Base-by-base conservation (phyloP, 164 flowering plant species). In the Tinospora cordifolia region DNA sequence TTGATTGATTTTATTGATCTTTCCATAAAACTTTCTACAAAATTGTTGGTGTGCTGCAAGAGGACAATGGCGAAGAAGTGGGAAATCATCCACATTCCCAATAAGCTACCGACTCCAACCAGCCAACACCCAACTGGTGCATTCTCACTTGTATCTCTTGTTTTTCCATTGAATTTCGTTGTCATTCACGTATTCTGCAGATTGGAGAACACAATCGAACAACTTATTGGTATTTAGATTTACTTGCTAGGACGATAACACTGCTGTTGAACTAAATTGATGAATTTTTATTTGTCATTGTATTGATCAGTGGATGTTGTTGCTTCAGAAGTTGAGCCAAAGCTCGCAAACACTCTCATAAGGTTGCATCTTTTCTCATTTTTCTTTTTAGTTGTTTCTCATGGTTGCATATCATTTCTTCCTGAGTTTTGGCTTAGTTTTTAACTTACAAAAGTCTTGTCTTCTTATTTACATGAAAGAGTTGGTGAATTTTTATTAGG, bases 301-400 rank as follows among this genome's bases (percentile, higher is more conserved):
- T 41, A 40, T 14, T 57, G 2, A 71, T 1, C 83, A 90, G 93
- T 88, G 62, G 72, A 84, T 72, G 96, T 88, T 0, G 63, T 81
- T 76, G 90, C 91, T 76, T 72, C 92, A 8, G 66, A 39, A 1
- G 79, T 93, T 58, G 90, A 93, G 40, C 90, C 98, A 14, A 86
- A 84, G 79, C 68, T 76, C 47, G 86, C 93, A 70, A 87, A 90
- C 75, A 77, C 83, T 74, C 72, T 91, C 58, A 72, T 91, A 30
- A 89, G 98, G 97, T 92, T 59, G 60, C 27, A 21, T 41, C 49
- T 12, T 19, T 58, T 46, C 47, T 22, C 21, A 39, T 36, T 11
- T 49, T 67, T 58, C 15, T 73, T 51, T 49, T 6, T 27, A 30
- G 13, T 6, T 27, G n/a, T 27, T 63, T 4, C 5, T 63, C 40